Evolutionary conservation across 768 basidiomycete genomes (phyloP).

Genomic region (Lactarius hatsudake): DNA sequence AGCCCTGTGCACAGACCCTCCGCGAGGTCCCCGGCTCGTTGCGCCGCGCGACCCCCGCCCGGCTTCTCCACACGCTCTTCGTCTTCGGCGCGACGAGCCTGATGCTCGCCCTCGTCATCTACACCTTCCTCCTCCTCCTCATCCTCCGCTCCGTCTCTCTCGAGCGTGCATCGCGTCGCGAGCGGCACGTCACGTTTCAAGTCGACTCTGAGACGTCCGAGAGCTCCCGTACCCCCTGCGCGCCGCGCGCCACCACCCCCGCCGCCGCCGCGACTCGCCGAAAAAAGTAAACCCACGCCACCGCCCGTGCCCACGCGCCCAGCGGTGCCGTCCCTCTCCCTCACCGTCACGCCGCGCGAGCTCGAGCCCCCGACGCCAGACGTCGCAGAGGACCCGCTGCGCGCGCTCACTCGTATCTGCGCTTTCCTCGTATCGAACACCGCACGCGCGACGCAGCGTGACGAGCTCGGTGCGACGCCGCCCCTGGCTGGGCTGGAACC

Average conservation of each 20-base stretch:
- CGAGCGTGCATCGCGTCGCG: neutral
- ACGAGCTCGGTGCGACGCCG: slow-evolving; percentile 10
- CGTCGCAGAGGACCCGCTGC: slow-evolving; percentile 19
- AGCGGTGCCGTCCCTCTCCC: neutral
- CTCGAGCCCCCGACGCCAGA: slow-evolving; percentile 21
- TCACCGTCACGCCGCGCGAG: slow-evolving; percentile 16
- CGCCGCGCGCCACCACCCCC: neutral
- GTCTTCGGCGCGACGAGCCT: slow-evolving; percentile 16
- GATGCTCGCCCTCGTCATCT: slow-evolving; percentile 5
- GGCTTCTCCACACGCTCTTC: slow-evolving; percentile 9
- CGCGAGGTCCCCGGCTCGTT: neutral
- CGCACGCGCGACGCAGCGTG: slow-evolving; percentile 8
- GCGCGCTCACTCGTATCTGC: slow-evolving; percentile 12
- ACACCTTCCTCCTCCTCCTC: slow-evolving; percentile 11
- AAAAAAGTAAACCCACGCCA: neutral
- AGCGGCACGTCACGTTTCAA: slow-evolving; percentile 13
- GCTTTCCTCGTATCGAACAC: slow-evolving; percentile 9
- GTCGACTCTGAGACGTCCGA: neutral
- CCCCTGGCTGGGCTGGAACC: slow-evolving; percentile 16
- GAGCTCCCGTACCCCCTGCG: neutral
- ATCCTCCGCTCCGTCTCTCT: neutral
- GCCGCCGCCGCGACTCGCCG: neutral
- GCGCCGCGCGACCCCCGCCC: neutral
- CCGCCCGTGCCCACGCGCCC: neutral
- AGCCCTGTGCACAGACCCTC: neutral